phyloP scores from a whole-genome alignment of 2,329 filamentous ascomycete species.

The Colletotrichum salicis region DNA sequence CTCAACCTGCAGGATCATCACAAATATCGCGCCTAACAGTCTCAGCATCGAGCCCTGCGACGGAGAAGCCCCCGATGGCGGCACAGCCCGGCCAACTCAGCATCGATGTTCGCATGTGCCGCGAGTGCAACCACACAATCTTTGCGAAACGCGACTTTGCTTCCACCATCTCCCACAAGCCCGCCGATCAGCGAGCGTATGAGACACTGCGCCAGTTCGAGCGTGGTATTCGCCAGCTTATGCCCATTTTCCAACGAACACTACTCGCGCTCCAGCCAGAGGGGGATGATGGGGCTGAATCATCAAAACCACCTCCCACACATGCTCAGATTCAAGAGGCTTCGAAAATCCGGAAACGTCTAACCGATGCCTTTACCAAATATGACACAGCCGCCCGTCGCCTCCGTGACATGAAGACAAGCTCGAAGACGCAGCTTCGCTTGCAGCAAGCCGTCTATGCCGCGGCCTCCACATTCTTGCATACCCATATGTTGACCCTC shows the following conservation, averaged over 20 bases:
- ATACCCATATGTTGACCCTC: constrained; percentile 89
- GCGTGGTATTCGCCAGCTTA: constrained; percentile 81
- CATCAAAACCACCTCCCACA: constrained; percentile 57
- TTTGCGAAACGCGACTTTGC: constrained; percentile 80
- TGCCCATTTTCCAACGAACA: constrained; percentile 86
- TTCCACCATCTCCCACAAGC: constrained; percentile 73
- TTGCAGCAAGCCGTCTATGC: constrained; percentile 86
- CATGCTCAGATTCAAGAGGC: constrained; percentile 83
- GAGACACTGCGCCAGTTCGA: constrained; percentile 88
- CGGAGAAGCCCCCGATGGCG: constrained; percentile 50
- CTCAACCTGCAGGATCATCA: background rate
- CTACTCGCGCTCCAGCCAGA: constrained; percentile 75
- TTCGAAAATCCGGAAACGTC: constrained; percentile 85
- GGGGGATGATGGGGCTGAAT: constrained; percentile 46
- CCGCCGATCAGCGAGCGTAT: constrained; percentile 82
- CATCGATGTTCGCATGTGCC: constrained; percentile 90
- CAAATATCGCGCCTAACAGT: constrained; percentile 19
- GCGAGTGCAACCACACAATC: constrained; percentile 77
- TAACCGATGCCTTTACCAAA: constrained; percentile 89
- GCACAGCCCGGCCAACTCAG: constrained; percentile 62
- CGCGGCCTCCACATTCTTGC: constrained; percentile 84
- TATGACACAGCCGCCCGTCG: constrained; percentile 85
- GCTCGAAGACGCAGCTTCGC: constrained; percentile 76
- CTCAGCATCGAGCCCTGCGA: constrained; percentile 53
- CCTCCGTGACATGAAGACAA: constrained; percentile 80